Conservation (phyloP, 2,329 filamentous ascomycete species). For the Phoma sp. region DNA sequence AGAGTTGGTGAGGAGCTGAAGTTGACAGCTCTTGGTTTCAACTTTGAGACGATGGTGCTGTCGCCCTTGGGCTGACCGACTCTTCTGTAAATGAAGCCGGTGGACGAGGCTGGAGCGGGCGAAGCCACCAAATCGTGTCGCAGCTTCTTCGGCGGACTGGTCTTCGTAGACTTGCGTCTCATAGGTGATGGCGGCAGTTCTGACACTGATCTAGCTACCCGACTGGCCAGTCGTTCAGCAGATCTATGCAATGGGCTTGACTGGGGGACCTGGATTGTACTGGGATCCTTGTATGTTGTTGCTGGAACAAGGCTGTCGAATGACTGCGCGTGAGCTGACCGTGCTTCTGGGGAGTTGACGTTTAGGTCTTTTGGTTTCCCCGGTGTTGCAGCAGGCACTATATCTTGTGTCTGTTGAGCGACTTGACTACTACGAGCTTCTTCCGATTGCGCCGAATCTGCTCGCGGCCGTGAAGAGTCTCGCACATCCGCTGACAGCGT, state of each 20-base stretch:
- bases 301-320: constrained; percentile 15
- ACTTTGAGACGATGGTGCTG: constrained; percentile 10
- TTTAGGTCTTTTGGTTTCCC: not conserved
- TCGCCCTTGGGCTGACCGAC: constrained; percentile 18
- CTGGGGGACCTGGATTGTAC: constrained; percentile 10
- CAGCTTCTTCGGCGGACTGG: not conserved
- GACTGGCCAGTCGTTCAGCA: constrained; percentile 18
- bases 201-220: not conserved
- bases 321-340: not conserved
- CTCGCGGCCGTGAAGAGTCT: constrained; percentile 12
- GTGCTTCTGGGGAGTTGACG: not conserved
- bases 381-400: not conserved
- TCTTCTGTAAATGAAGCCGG: constrained; percentile 37
- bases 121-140: constrained; percentile 29
- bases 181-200: not conserved
- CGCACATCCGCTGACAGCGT: not conserved
- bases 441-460: constrained; percentile 16
- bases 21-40: constrained; percentile 28
- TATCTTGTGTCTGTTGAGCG: constrained; percentile 2
- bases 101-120: constrained; percentile 31
- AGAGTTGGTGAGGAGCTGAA: constrained; percentile 32
- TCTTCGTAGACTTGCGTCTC: not conserved
- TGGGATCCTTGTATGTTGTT: constrained; percentile 10
- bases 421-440: constrained; percentile 16
- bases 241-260: constrained; percentile 11